These are phyloP conservation scores for Silene uniflora DNA, from an alignment of 148 eudicot genomes.

Conservation along the genomic window DNA sequence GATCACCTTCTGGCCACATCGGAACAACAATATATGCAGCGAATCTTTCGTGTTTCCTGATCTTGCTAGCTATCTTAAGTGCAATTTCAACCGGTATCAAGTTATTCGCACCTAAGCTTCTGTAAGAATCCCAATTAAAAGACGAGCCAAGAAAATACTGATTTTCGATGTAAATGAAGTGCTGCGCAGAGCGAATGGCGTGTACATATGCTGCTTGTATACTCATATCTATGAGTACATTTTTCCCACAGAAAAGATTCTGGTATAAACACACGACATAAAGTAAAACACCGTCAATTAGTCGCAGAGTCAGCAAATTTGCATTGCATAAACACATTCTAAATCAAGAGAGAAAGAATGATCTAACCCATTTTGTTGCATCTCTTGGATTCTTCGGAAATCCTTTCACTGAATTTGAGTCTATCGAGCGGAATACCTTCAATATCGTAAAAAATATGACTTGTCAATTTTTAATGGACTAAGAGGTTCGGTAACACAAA, in stretches of 20 bases:
- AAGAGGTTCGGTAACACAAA: neutral
- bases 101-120: slow-evolving; percentile 70
- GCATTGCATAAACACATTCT: neutral
- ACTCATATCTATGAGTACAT: slow-evolving; percentile 89
- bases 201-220: slow-evolving; percentile 80
- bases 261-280: slow-evolving; percentile 23
- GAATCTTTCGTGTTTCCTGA: slow-evolving; percentile 69
- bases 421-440: slow-evolving; percentile 92
- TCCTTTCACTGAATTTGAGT: slow-evolving; percentile 83
- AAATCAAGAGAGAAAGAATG: slow-evolving; percentile 9
- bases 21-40: slow-evolving; percentile 74
- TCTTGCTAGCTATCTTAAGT: slow-evolving; percentile 73
- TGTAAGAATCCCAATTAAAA: slow-evolving; percentile 66
- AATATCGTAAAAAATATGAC: neutral
- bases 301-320: neutral
- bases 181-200: slow-evolving; percentile 82
- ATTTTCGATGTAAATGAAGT: slow-evolving; percentile 84
- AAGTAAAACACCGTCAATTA: neutral
- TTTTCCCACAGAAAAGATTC: slow-evolving; percentile 83
- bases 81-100: slow-evolving; percentile 84
- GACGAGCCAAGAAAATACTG: slow-evolving; percentile 95
- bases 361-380: slow-evolving; percentile 45
- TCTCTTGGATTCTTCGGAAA: slow-evolving; percentile 90
- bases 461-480: neutral
- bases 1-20: slow-evolving; percentile 99